Conservation (phyloP, 2,329 filamentous ascomycete species). For the Paracoccidioides lutzii region DNA sequence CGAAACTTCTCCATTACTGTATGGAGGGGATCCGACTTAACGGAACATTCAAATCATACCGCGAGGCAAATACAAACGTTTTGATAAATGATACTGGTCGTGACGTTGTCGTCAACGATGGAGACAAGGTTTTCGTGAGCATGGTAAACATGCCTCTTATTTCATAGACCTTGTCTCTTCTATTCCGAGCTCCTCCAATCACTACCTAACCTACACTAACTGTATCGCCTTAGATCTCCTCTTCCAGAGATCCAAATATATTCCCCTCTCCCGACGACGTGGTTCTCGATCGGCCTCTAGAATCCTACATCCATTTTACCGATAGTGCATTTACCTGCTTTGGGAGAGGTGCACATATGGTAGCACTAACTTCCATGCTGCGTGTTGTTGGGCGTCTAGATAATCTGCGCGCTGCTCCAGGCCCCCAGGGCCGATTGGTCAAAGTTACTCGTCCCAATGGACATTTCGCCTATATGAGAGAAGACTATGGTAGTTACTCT, state of each 20-base stretch:
- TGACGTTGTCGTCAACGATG: slow-evolving; percentile 31
- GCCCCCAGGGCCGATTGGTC: slow-evolving; percentile 36
- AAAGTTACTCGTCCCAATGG: slow-evolving; percentile 34
- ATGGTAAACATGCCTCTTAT: slow-evolving; percentile 34
- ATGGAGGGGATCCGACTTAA: slow-evolving; percentile 17
- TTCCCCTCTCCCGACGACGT: slow-evolving; percentile 31
- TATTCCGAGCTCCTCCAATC: slow-evolving; percentile 48
- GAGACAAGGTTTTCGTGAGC: slow-evolving; percentile 38
- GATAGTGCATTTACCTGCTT: slow-evolving; percentile 38
- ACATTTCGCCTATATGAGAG: slow-evolving; percentile 39
- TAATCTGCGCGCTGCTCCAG: slow-evolving; percentile 35
- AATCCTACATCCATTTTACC: slow-evolving; percentile 34
- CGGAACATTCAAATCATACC: slow-evolving; percentile 47
- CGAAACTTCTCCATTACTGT: slow-evolving; percentile 15
- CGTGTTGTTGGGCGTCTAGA: slow-evolving; percentile 34
- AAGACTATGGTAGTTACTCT: slow-evolving; percentile 38
- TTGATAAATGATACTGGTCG: slow-evolving; percentile 26
- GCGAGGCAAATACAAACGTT: slow-evolving; percentile 28
- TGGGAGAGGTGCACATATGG: slow-evolving; percentile 29
- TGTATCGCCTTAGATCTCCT: slow-evolving; percentile 16
- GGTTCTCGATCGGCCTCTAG: slow-evolving; percentile 30
- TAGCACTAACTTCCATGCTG: slow-evolving; percentile 31
- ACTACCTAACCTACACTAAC: slow-evolving; percentile 48
- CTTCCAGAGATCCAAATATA: slow-evolving; percentile 27
- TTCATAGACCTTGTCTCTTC: slow-evolving; percentile 27